phyloP scores from a whole-genome alignment of 1,139 yeast species.

The Casaregolazyma lundiana region DNA sequence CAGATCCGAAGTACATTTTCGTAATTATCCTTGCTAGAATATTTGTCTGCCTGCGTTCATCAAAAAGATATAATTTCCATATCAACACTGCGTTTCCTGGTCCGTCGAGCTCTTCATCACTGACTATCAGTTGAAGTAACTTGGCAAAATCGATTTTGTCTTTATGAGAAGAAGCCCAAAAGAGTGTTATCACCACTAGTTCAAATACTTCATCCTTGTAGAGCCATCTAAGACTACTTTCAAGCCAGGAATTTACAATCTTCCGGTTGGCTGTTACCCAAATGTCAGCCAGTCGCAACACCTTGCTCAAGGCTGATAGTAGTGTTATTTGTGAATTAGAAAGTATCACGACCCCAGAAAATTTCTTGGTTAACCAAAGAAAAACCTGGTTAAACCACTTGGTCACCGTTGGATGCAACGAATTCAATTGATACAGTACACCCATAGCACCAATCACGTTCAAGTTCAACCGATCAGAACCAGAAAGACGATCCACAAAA shows the following conservation, averaged over 20 bases:
- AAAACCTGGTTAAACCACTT: conserved; percentile 21
- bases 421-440: background rate
- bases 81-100: conserved; percentile 21
- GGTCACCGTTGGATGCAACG: background rate
- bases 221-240: conserved; percentile 49
- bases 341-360: conserved; percentile 20
- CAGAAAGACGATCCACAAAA: conserved; percentile 4
- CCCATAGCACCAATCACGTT: conserved; percentile 7
- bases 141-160: conserved; percentile 45
- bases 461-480: conserved; percentile 1
- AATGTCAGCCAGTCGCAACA: conserved; percentile 27
- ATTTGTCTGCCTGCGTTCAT: conserved; percentile 45
- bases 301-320: conserved; percentile 11
- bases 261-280: conserved; percentile 46
- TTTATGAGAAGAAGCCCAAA: conserved; percentile 33
- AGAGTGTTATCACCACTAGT: conserved; percentile 40
- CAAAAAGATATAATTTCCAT: conserved; percentile 33
- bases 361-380: conserved; percentile 27
- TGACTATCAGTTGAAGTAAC: conserved; percentile 60
- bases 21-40: conserved; percentile 47
- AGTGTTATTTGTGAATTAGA: conserved; percentile 8
- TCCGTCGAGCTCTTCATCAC: conserved; percentile 29
- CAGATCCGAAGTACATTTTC: conserved; percentile 56
- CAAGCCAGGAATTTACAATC: conserved; percentile 62
- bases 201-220: conserved; percentile 39